phyloP scores from a whole-genome alignment of 768 basidiomycete species.

The Tylopilus sp. region DNA sequence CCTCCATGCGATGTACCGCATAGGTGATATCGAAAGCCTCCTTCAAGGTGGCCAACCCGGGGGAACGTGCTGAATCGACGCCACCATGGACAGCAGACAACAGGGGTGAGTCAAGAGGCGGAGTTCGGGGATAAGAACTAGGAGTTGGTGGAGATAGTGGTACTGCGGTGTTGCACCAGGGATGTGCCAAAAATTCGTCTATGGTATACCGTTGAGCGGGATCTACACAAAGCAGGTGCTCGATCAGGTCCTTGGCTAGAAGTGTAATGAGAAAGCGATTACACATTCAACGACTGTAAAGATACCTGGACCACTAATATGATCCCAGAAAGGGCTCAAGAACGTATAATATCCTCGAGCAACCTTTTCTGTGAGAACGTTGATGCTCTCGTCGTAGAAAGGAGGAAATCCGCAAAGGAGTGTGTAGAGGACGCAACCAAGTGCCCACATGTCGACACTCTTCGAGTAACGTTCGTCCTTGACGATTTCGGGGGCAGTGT shows the following conservation, averaged over 20 bases:
- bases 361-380: constrained; percentile 96
- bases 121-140: constrained; percentile 38
- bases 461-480: constrained; percentile 97
- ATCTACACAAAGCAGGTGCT: constrained; percentile 92
- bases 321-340: constrained; percentile 99
- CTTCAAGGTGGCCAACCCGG: constrained; percentile 88
- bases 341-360: constrained; percentile 97
- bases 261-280: constrained; percentile 11
- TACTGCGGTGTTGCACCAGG: constrained; percentile 80
- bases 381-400: constrained; percentile 99
- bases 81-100: constrained; percentile 77
- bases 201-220: constrained; percentile 95
- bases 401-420: constrained; percentile 96
- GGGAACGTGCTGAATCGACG: constrained; percentile 75
- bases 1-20: constrained; percentile 99
- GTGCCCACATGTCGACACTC: constrained; percentile 99
- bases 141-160: constrained; percentile 70
- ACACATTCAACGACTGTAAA: background rate
- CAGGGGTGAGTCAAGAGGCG: constrained; percentile 82
- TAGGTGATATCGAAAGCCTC: constrained; percentile 99
- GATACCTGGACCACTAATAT: constrained; percentile 78
- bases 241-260: constrained; percentile 91
- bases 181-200: constrained; percentile 94
- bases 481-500: constrained; percentile 99
- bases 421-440: constrained; percentile 99